Evolutionary conservation across 306 rosid species (phyloP).

Genomic region (Carpinus viminea): DNA sequence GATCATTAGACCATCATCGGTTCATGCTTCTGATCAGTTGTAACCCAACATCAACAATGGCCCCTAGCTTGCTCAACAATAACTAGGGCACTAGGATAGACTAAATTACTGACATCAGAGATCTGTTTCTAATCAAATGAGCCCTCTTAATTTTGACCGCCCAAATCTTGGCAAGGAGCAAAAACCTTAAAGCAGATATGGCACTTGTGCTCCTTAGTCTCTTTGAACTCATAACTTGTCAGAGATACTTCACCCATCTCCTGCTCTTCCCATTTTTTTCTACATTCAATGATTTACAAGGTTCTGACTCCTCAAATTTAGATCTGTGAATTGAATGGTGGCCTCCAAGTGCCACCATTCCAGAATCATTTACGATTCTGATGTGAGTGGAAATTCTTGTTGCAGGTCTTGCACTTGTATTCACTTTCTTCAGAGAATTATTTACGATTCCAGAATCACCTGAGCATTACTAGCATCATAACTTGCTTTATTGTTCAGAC

Average conservation of each 20-base stretch:
- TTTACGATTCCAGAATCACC: too few relatives aligned
- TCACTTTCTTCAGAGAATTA: conserved; percentile 18
- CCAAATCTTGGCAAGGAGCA: conserved; percentile 52
- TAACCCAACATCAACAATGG: conserved; percentile 29
- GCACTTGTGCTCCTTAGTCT: conserved; percentile 33
- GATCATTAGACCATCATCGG: conserved; percentile 18
- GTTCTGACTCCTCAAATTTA: conserved; percentile 10
- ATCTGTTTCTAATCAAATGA: conserved; percentile 35
- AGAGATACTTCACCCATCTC: conserved; percentile 11
- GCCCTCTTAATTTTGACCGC: conserved; percentile 52
- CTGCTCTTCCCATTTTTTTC: conserved; percentile 10
- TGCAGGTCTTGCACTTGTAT: conserved; percentile 38
- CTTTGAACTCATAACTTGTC: conserved; percentile 16
- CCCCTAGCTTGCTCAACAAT: conserved; percentile 16
- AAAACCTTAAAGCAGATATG: conserved; percentile 50
- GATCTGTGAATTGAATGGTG: conserved; percentile 35
- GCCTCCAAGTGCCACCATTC: conserved; percentile 39
- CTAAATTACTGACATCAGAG: conserved; percentile 13
- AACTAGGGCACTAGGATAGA: conserved; percentile 9
- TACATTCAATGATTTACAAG: background rate
- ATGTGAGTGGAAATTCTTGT: conserved; percentile 31
- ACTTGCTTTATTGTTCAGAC: too few relatives aligned
- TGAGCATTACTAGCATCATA: too few relatives aligned
- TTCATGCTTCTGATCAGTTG: conserved; percentile 34
- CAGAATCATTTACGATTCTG: too few relatives aligned